phyloP scores from a whole-genome alignment of 2,329 filamentous ascomycete genomes.

The Claviceps sp. region DNA sequence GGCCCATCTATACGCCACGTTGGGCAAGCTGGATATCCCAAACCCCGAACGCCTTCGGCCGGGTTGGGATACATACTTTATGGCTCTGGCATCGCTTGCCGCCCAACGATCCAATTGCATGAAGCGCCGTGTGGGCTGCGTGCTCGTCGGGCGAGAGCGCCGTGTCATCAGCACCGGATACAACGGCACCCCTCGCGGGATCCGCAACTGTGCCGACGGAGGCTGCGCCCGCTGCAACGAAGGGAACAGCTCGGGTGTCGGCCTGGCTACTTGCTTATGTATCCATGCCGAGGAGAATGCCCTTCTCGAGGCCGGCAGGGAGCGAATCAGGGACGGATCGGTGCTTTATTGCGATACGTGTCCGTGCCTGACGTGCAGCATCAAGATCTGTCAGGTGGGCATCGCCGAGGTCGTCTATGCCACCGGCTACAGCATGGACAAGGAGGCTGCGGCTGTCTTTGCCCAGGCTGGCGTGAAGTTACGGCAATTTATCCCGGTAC shows the following conservation, averaged over 20 bases:
- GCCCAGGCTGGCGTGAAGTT: conserved; percentile 70
- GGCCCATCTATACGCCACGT: conserved; percentile 55
- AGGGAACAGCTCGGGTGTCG: conserved; percentile 53
- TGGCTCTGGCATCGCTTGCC: conserved; percentile 86
- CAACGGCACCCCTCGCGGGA: conserved; percentile 86
- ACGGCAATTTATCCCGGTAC: conserved; percentile 75
- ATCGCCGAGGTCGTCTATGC: conserved; percentile 93
- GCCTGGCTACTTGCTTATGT: conserved; percentile 78
- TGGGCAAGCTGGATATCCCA: conserved; percentile 62
- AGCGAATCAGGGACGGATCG: conserved; percentile 69
- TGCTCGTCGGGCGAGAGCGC: conserved; percentile 66
- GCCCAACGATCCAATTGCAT: conserved; percentile 92
- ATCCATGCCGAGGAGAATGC: conserved; percentile 99
- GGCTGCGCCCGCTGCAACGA: conserved; percentile 82
- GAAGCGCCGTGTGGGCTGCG: conserved; percentile 92
- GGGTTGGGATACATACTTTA: conserved; percentile 95
- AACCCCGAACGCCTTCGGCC: conserved; percentile 72
- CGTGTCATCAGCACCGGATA: conserved; percentile 92
- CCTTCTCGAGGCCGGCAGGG: conserved; percentile 81
- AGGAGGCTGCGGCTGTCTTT: conserved; percentile 68
- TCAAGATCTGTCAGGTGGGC: conserved; percentile 96
- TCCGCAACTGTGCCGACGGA: conserved; percentile 84
- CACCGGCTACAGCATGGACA: conserved; percentile 90
- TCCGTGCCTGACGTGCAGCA: conserved; percentile 91
- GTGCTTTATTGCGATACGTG: conserved; percentile 93